Percentiles rank a stretch among this genome's conserved stretches.
These are phyloP conservation scores for Exophiala sideris DNA, from an alignment of 2,329 filamentous ascomycete species.

Conservation along the genomic window DNA sequence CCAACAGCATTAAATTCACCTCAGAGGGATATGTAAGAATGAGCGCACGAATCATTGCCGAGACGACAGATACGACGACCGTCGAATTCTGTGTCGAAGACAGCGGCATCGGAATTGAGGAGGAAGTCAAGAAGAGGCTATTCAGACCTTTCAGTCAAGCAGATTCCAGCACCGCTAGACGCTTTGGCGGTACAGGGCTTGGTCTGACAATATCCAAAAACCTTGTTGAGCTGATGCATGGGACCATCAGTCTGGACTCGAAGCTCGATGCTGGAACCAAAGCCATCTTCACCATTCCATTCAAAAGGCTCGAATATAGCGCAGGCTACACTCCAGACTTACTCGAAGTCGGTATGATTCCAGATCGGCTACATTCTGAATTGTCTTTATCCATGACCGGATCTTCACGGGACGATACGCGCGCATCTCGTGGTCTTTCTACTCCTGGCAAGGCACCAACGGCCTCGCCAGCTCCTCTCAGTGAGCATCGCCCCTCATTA, in stretches of 20 bases:
- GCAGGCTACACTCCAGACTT: slow-evolving; percentile 47
- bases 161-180: slow-evolving; percentile 72
- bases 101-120: slow-evolving; percentile 77
- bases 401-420: slow-evolving; percentile 14
- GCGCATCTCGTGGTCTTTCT: slow-evolving; percentile 3
- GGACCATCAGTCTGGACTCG: slow-evolving; percentile 68
- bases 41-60: slow-evolving; percentile 60
- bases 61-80: slow-evolving; percentile 62
- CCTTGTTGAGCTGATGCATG: slow-evolving; percentile 73
- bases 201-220: slow-evolving; percentile 80
- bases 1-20: slow-evolving; percentile 74
- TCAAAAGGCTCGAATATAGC: slow-evolving; percentile 63
- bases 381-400: slow-evolving; percentile 37
- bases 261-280: slow-evolving; percentile 65
- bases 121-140: slow-evolving; percentile 67
- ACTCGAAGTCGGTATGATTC: slow-evolving; percentile 57
- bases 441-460: slow-evolving; percentile 26
- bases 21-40: slow-evolving; percentile 66
- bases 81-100: slow-evolving; percentile 72
- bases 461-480: background rate
- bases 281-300: slow-evolving; percentile 74
- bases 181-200: slow-evolving; percentile 75
- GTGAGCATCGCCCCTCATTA: slow-evolving; percentile 33
- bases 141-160: slow-evolving; percentile 82
- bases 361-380: slow-evolving; percentile 35